Percentiles rank a stretch among this genome's conserved stretches.
Evolutionary conservation across 2,329 filamentous ascomycete species (phyloP).

Genomic region (Macrophomina phaseolina): DNA sequence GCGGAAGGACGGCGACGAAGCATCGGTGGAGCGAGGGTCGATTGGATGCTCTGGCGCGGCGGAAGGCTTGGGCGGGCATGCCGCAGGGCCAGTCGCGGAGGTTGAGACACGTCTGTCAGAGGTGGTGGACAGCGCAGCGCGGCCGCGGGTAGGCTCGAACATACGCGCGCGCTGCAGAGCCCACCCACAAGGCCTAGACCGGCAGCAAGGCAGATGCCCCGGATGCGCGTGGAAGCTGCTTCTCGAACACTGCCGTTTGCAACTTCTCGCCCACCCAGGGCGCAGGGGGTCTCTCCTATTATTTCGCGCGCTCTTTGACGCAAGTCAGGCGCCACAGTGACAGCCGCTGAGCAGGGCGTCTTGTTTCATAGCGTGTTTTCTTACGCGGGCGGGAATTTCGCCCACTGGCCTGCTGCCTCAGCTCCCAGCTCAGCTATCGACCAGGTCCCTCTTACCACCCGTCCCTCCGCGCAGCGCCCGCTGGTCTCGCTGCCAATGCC

Average conservation of each 20-base stretch:
- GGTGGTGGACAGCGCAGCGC: constrained; percentile 20
- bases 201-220: neutral
- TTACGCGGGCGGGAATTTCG: constrained; percentile 12
- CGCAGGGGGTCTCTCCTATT: constrained; percentile 2
- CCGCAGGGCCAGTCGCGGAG: neutral
- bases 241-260: constrained; percentile 9
- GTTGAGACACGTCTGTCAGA: constrained; percentile 8
- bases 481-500: too few relatives aligned
- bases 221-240: constrained; percentile 13
- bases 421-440: neutral
- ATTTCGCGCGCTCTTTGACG: neutral
- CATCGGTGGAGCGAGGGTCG: constrained; percentile 6
- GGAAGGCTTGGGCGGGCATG: constrained; percentile 6
- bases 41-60: constrained; percentile 13
- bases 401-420: neutral
- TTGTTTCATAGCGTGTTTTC: constrained; percentile 16
- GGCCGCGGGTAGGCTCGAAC: neutral
- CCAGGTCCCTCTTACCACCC: neutral
- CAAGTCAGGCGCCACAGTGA: constrained; percentile 2
- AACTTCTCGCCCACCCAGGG: neutral
- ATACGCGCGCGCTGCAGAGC: neutral
- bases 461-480: neutral
- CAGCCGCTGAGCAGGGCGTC: constrained; percentile 15
- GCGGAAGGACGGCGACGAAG: neutral
- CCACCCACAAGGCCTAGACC: neutral